Evolutionary conservation across 768 basidiomycete species (phyloP), one percentile per base, ranked within the genome.

Genomic region (Kwoniella shandongensis): DNA sequence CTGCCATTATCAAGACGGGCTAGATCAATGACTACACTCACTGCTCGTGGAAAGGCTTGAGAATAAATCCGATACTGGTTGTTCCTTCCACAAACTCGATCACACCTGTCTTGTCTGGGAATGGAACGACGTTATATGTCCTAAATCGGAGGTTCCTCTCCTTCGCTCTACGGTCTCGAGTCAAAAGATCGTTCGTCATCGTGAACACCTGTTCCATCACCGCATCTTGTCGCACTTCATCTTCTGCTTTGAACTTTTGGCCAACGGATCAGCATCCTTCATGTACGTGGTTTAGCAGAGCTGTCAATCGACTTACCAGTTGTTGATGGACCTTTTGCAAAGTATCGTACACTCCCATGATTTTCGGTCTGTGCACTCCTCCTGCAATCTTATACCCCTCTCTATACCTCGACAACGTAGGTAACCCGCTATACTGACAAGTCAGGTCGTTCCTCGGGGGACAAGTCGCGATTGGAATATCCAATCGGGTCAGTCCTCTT

Each of bases 161-260:
- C 49, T 82, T 81, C 0, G 92, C 91, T 66, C 88, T 85, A 29
- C 85, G 81, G 73, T 99, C 91, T 17, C 80, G 80, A 1, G 69
- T 69, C 15, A 99, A 81, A 1, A 97, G 82, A 8, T 82, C 77
- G 62, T 98, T 97, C 54, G 92, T 87, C 18, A 98, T 81, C 18
- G 84, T 84, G 69, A 99, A 99, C 1, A 96, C 91, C 76, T 99
- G 96, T 69, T 97, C 91, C 93, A 99, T 97, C 50, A 98, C 91
- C 0, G 93, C 93, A 71, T 99, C 96, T 76, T 99, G 96, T 38
- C 96, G 86, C 44, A 96, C 74, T 68, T 99, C 96, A 65, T 99
- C 96, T 10, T 84, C 81, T 3, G 91, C 91, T 74, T 99, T 97
- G 78, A 91, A 93, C 91, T 94, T n/a, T n/a, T n/a, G n/a, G 60